Conservation (phyloP, 768 basidiomycete species). For the Auricularia cornea region DNA sequence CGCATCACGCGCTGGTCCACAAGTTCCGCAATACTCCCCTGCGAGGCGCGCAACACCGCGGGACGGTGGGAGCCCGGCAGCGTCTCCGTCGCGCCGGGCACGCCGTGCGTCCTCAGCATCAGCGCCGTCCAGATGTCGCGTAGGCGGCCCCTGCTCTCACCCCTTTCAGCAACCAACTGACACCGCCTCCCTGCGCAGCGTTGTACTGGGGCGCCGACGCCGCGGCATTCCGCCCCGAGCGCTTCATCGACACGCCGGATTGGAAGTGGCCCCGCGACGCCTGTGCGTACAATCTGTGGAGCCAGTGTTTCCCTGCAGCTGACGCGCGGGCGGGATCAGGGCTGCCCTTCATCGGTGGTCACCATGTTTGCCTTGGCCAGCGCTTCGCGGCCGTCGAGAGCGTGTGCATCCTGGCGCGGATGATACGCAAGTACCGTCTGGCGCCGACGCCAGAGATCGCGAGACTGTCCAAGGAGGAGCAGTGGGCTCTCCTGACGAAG, state of each 20-base stretch:
- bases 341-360: conserved; percentile 37
- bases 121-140: conserved; percentile 38
- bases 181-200: conserved; percentile 20
- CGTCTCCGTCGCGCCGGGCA: conserved; percentile 34
- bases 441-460: conserved; percentile 30
- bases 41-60: conserved; percentile 10
- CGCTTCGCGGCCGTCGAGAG: conserved; percentile 38
- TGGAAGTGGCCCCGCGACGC: conserved; percentile 47
- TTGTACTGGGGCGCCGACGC: conserved; percentile 42
- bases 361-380: conserved; percentile 41
- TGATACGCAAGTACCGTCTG: conserved; percentile 35
- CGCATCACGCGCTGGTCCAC: conserved; percentile 29
- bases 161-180: neutral
- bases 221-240: conserved; percentile 37
- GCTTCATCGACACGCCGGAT: conserved; percentile 41
- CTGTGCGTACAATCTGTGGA: conserved; percentile 26
- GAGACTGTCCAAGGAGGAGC: conserved; percentile 21
- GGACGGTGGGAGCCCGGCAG: conserved; percentile 23
- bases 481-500: conserved; percentile 24
- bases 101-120: conserved; percentile 29
- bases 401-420: conserved; percentile 33
- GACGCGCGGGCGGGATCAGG: conserved; percentile 23
- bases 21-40: conserved; percentile 19
- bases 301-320: neutral
- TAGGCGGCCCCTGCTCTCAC: conserved; percentile 19